Percentiles rank a stretch among this genome's conserved stretches.
These are phyloP conservation scores for Sporisorium exsertum DNA, from an alignment of 1,284 basidiomycete species.

Conservation along the genomic window DNA sequence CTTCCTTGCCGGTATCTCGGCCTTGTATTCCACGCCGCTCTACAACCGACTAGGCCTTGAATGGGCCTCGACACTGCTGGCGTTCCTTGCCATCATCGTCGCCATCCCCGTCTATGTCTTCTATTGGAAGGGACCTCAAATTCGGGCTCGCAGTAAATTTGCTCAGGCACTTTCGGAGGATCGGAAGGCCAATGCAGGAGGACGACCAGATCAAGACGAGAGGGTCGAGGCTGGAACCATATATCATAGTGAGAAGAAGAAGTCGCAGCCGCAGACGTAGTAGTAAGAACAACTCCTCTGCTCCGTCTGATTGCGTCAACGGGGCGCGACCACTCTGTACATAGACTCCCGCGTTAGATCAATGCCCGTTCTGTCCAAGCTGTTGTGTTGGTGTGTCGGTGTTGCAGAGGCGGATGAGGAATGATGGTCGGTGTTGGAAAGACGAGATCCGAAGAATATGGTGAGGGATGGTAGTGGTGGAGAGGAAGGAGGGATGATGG, in stretches of 20 bases:
- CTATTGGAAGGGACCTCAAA: conserved; percentile 70
- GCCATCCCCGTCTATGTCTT: conserved; percentile 71
- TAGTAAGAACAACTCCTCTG: not conserved
- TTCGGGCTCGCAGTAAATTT: conserved; percentile 70
- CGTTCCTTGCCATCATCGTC: conserved; percentile 69
- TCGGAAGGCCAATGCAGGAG: conserved; percentile 59
- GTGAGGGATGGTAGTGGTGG: no score
- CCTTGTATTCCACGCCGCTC: conserved; percentile 70
- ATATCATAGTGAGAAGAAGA: conserved; percentile 15
- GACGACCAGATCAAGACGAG: conserved; percentile 37
- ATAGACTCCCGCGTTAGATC: not conserved
- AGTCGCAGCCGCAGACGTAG: conserved; percentile 16
- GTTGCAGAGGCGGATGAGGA: not conserved
- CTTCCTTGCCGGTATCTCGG: conserved; percentile 70
- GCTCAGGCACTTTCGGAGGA: conserved; percentile 69
- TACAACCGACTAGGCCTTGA: conserved; percentile 67
- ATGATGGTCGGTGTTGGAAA: no score
- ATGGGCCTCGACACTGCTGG: conserved; percentile 70
- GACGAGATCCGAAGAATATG: no score
- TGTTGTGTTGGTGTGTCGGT: not conserved
- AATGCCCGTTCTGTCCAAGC: not conserved
- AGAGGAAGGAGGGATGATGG: no score
- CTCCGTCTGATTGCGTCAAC: not conserved
- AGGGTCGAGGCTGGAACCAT: conserved; percentile 28
- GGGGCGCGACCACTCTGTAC: not conserved